Evolutionary conservation across 176 grass and related monocot genomes (phyloP).

Genomic region (Calamus simplicifolius): DNA sequence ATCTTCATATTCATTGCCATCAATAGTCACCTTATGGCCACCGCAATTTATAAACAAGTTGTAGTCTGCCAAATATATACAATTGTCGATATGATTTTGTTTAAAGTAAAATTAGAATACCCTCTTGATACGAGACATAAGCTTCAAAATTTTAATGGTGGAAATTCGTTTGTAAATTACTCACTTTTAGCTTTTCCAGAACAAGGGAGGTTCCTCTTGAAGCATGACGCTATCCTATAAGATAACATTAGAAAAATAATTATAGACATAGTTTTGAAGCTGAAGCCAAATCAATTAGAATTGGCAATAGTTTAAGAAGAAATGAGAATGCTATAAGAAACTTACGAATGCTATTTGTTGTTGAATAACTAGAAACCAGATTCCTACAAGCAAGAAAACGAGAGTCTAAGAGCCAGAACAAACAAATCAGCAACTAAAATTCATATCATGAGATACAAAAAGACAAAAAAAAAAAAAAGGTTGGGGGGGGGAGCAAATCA

Average conservation of each 20-base stretch:
- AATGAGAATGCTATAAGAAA: not conserved
- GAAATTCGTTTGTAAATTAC: not conserved
- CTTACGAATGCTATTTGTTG: no score
- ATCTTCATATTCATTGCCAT: not conserved
- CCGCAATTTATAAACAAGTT: constrained; percentile 14
- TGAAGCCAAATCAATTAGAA: not conserved
- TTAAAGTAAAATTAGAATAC: no score
- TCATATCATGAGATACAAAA: no score
- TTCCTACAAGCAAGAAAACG: constrained; percentile 5
- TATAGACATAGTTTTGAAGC: no score
- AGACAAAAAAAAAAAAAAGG: no score
- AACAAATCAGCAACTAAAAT: not conserved
- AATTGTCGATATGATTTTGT: no score
- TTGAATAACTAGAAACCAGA: constrained; percentile 11
- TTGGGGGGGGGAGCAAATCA: no score
- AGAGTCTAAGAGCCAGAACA: not conserved
- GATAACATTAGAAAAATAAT: not conserved
- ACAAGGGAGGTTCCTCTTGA: constrained; percentile 7
- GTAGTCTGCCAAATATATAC: not conserved
- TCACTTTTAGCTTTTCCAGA: constrained; percentile 1
- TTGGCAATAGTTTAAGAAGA: no score
- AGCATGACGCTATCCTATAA: constrained; percentile 3
- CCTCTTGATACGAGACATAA: no score
- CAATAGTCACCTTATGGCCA: not conserved
- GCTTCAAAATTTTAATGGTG: no score